phyloP scores from a whole-genome alignment of 305 asterid genomes.

The Withania somnifera region DNA sequence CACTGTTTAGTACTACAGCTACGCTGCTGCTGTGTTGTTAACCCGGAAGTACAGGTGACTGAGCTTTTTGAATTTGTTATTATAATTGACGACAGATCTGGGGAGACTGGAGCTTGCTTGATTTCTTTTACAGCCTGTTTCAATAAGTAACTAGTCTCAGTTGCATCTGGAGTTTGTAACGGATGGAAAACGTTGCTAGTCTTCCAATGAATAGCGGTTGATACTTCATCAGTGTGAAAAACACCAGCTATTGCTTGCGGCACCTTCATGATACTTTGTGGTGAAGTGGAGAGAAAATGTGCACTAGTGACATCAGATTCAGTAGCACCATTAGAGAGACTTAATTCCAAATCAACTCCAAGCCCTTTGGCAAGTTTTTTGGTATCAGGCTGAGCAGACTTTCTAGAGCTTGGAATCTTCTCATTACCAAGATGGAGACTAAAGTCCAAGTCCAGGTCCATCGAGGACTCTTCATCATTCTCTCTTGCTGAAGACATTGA shows the following conservation, averaged over 20 bases:
- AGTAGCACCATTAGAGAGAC: slow-evolving; percentile 60
- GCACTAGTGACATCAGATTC: slow-evolving; percentile 57
- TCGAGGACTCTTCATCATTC: slow-evolving; percentile 72
- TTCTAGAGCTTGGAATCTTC: slow-evolving; percentile 35
- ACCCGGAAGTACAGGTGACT: slow-evolving; percentile 98
- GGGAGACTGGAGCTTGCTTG: slow-evolving; percentile 31
- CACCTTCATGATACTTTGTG: slow-evolving; percentile 19
- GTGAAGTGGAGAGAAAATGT: slow-evolving; percentile 29
- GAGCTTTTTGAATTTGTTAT: slow-evolving; percentile 68
- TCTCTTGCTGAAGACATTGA: slow-evolving; percentile 80
- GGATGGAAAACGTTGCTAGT: slow-evolving; percentile 23
- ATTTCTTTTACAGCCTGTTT: slow-evolving; percentile 27
- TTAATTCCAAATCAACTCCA: slow-evolving; percentile 71
- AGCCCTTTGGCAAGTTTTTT: slow-evolving; percentile 28
- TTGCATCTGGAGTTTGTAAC: slow-evolving; percentile 21
- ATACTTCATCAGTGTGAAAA: slow-evolving; percentile 31
- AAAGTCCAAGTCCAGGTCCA: slow-evolving; percentile 88
- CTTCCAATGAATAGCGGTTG: slow-evolving; percentile 19
- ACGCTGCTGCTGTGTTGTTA: slow-evolving; percentile 40
- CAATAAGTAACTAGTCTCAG: slow-evolving; percentile 25
- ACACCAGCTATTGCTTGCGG: slow-evolving; percentile 17
- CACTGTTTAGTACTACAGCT: slow-evolving; percentile 57
- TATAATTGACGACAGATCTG: slow-evolving; percentile 43
- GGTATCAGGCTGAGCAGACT: slow-evolving; percentile 29
- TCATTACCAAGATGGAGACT: slow-evolving; percentile 76